These are phyloP conservation scores for Calonectria henricotiae DNA, from an alignment of 2,329 filamentous ascomycete genomes.

Conservation along the genomic window DNA sequence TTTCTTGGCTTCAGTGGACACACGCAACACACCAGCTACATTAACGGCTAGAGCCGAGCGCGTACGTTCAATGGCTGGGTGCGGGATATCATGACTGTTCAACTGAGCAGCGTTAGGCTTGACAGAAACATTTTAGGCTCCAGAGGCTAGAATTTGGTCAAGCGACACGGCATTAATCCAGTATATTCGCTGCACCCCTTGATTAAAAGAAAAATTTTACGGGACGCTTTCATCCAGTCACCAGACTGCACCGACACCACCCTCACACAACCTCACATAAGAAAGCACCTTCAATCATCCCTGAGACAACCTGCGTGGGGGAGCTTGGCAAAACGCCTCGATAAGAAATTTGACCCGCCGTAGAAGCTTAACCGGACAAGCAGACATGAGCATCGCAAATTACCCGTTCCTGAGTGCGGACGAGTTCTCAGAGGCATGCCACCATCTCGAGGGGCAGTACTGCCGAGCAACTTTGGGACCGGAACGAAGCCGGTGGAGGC, in stretches of 20 bases:
- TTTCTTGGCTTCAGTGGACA: constrained; percentile 6
- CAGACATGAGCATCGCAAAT: constrained; percentile 63
- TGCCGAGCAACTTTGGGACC: constrained; percentile 72
- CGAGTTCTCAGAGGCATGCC: constrained; percentile 78
- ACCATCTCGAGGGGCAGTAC: constrained; percentile 74
- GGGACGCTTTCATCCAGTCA: constrained; percentile 5
- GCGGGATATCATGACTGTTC: constrained; percentile 14
- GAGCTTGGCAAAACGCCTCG: background rate
- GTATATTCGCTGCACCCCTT: background rate
- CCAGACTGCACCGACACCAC: background rate
- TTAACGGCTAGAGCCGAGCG: constrained; percentile 13
- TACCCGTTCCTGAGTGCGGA: constrained; percentile 76
- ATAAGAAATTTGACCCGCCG: constrained; percentile 10
- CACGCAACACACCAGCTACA: constrained; percentile 3
- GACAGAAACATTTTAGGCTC: constrained; percentile 3
- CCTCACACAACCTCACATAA: constrained; percentile 3
- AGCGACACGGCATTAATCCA: background rate
- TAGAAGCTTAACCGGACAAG: background rate
- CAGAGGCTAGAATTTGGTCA: background rate
- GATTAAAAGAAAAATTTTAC: background rate
- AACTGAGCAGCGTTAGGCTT: constrained; percentile 20
- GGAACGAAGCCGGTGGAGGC: constrained; percentile 70
- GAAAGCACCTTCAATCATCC: constrained; percentile 15
- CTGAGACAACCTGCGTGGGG: constrained; percentile 10
- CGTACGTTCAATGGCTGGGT: background rate